phyloP scores from a whole-genome alignment of 139 green algal genomes.

The Dunaliella primolecta region DNA sequence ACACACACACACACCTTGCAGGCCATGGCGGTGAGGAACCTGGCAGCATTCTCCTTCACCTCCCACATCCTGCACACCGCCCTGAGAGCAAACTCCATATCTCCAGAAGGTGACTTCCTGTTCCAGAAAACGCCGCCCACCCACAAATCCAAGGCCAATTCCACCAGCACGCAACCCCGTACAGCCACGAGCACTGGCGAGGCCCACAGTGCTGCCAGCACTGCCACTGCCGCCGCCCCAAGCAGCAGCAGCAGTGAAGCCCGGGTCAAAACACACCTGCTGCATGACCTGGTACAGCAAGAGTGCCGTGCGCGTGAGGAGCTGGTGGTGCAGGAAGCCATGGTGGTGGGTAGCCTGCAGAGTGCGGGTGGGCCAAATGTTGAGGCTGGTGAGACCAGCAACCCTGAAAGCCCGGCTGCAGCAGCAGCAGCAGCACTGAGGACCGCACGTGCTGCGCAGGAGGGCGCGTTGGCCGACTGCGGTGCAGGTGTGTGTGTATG shows the following conservation, averaged over 20 bases:
- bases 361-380: no score
- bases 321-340: neutral
- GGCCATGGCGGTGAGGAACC: neutral
- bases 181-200: no score
- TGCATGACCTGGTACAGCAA: neutral
- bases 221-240: no score
- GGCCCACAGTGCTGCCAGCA: no score
- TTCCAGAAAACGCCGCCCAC: no score
- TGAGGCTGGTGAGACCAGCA: no score
- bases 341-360: neutral
- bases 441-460: neutral
- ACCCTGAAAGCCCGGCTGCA: no score
- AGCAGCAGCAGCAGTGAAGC: no score
- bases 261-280: neutral
- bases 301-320: neutral
- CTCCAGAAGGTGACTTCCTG: no score
- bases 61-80: neutral
- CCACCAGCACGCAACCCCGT: no score
- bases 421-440: neutral
- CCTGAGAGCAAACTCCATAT: no score
- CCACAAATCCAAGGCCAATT: no score
- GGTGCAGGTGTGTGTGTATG: neutral
- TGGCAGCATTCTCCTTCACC: neutral
- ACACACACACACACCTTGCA: neutral
- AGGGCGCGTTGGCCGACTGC: neutral